Conservation (phyloP, 169 alveolate species). For the Plasmodium inui region DNA sequence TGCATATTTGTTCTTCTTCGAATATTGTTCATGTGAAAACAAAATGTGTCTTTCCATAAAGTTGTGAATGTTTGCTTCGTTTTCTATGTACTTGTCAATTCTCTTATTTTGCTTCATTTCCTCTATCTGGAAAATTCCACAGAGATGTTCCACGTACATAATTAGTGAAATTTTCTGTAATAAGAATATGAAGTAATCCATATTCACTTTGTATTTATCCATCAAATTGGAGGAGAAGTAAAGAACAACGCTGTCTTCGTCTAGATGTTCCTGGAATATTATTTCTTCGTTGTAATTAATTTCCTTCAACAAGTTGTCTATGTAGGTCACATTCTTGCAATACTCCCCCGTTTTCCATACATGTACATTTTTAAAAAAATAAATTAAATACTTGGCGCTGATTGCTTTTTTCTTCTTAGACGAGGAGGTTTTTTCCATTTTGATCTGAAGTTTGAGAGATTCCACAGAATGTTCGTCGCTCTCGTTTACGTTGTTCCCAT, state of each 20-base stretch:
- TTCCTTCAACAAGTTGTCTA: neutral
- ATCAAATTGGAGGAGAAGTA: neutral
- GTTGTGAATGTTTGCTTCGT: neutral
- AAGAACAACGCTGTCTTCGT: neutral
- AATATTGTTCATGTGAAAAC: slow-evolving; percentile 11
- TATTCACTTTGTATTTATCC: neutral
- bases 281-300: slow-evolving; percentile 11
- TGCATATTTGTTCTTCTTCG: slow-evolving; percentile 36
- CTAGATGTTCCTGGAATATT: slow-evolving; percentile 1
- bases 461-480: neutral
- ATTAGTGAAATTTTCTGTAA: slow-evolving; percentile 57
- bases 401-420: slow-evolving; percentile 17
- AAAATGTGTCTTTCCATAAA: slow-evolving; percentile 15
- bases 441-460: neutral
- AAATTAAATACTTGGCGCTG: slow-evolving; percentile 30
- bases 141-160: slow-evolving; percentile 36
- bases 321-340: slow-evolving; percentile 23
- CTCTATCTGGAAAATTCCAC: slow-evolving; percentile 15
- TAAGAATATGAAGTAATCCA: slow-evolving; percentile 47
- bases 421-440: neutral
- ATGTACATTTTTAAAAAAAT: slow-evolving; percentile 42
- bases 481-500: neutral
- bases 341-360: slow-evolving; percentile 25
- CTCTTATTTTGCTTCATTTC: neutral
- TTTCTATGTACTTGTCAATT: neutral